Conservation (phyloP, 495 filamentous ascomycete genomes). For the Podospora australis region DNA sequence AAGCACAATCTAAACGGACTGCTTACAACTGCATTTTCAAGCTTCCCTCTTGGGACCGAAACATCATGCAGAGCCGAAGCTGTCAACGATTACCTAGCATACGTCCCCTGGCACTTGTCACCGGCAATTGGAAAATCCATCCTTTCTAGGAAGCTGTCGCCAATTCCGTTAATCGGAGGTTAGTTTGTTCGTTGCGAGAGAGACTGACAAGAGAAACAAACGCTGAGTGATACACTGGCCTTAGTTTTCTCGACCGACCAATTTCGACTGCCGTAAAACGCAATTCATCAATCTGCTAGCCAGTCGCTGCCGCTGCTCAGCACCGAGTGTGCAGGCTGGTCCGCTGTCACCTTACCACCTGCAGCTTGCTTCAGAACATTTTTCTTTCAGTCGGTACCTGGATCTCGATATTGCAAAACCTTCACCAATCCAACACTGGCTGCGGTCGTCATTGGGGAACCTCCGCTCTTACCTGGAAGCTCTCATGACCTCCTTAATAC, state of each 20-base stretch:
- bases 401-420: constrained; percentile 16
- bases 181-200: too few species aligned
- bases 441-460: constrained; percentile 24
- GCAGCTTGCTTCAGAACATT: not conserved
- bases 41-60: constrained; percentile 18
- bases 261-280: not conserved
- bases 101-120: too few species aligned
- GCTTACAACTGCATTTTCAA: constrained; percentile 12
- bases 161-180: too few species aligned
- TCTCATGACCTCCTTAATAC: constrained; percentile 2
- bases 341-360: constrained; percentile 4
- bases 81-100: constrained; percentile 5
- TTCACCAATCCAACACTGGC: not conserved
- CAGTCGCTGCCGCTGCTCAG: not conserved
- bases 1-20: constrained; percentile 11
- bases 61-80: not conserved
- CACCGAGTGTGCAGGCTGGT: constrained; percentile 2
- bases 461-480: constrained; percentile 16
- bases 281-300: not conserved
- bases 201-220: too few species aligned
- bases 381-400: constrained; percentile 18
- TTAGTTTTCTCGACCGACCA: too few species aligned
- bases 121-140: too few species aligned
- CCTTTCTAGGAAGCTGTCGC: too few species aligned
- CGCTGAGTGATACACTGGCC: too few species aligned